Conservation (phyloP, 768 basidiomycete species). For the Hirschioporus abietinus region DNA sequence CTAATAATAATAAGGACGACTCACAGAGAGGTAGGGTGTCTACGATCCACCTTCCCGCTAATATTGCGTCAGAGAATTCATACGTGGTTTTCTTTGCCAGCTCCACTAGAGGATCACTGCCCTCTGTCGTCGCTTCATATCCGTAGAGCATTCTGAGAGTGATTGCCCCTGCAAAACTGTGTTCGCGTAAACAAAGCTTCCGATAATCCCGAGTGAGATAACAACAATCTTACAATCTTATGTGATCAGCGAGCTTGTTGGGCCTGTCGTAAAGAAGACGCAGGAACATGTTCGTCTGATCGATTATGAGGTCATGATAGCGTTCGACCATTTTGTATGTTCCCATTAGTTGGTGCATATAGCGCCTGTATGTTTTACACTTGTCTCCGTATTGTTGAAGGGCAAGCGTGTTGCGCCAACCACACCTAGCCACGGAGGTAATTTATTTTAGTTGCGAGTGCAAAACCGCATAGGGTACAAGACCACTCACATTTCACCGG, state of each 20-base stretch:
- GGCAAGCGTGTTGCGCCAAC: not conserved
- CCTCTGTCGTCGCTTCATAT: not conserved
- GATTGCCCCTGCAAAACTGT: not conserved
- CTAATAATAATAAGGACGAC: not conserved
- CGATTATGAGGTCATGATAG: not conserved
- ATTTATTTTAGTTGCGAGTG: too few species aligned
- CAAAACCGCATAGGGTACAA: too few species aligned
- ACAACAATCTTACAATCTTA: not conserved
- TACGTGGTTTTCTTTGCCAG: not conserved
- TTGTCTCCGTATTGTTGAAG: not conserved
- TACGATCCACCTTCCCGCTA: not conserved
- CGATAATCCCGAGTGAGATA: not conserved
- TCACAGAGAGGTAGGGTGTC: not conserved
- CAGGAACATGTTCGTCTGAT: not conserved
- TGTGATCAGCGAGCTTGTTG: not conserved
- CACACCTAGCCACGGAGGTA: not conserved
- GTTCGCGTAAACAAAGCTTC: not conserved
- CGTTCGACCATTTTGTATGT: not conserved
- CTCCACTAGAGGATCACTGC: not conserved
- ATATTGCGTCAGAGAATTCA: not conserved
- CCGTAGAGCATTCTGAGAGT: not conserved
- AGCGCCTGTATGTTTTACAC: not conserved
- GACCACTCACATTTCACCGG: slow-evolving; percentile 32
- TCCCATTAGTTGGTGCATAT: not conserved
- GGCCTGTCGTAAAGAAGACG: not conserved